These are phyloP conservation scores for Heliocybe sulcata DNA, from an alignment of 1,284 basidiomycete genomes.

Conservation along the genomic window DNA sequence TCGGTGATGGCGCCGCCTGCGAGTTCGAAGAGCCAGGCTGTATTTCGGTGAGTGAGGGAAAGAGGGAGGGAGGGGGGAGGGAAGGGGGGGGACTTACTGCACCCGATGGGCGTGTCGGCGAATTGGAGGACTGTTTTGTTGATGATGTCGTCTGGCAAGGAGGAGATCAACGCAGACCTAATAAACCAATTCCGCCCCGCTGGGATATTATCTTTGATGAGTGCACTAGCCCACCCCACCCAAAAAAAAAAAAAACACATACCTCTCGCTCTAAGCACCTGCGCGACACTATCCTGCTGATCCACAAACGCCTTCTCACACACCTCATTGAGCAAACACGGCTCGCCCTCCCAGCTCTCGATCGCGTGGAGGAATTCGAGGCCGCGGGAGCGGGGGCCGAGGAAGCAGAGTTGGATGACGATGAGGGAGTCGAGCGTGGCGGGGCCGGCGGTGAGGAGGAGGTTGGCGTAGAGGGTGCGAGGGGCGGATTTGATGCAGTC, in stretches of 20 bases:
- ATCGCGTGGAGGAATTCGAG: conserved; percentile 77
- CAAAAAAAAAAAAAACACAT: conserved; percentile 13
- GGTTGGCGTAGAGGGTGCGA: conserved; percentile 81
- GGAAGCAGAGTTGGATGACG: conserved; percentile 86
- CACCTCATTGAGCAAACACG: conserved; percentile 81
- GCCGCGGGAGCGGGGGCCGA: conserved; percentile 70
- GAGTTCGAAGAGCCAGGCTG: conserved; percentile 88
- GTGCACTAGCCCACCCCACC: too few relatives aligned
- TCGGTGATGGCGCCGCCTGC: conserved; percentile 78
- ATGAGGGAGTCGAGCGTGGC: conserved; percentile 75
- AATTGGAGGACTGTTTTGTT: conserved; percentile 79
- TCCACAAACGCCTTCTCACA: conserved; percentile 81
- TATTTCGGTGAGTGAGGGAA: conserved; percentile 1
- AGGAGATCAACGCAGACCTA: conserved; percentile 71
- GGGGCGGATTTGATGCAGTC: conserved; percentile 88
- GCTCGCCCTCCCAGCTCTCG: conserved; percentile 79
- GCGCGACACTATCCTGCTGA: conserved; percentile 87
- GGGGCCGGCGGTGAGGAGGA: conserved; percentile 84
- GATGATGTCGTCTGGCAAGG: conserved; percentile 81
- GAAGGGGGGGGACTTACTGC: conserved; percentile 52
- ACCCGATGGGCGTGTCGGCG: conserved; percentile 75
- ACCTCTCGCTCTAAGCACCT: conserved; percentile 80
- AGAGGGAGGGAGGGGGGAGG: background rate
- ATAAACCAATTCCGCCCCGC: conserved; percentile 87
- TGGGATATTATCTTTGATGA: conserved; percentile 14